A percentile compares a stretch with the other conserved stretches of the same genome.
Conservation (phyloP, 2,329 filamentous ascomycete genomes). For the Claviceps purpurea region DNA sequence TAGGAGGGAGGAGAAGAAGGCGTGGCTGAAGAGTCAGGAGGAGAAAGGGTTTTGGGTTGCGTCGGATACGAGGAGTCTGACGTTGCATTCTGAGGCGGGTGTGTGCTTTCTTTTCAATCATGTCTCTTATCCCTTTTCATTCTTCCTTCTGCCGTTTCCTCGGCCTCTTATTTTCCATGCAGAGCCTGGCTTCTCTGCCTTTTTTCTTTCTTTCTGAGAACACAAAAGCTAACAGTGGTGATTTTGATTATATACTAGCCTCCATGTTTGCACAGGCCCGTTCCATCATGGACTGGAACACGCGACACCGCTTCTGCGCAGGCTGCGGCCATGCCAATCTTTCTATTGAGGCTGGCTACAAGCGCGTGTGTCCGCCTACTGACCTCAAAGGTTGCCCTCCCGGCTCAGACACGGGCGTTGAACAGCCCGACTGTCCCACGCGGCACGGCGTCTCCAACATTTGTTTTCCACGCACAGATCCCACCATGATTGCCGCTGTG, state of each 20-base stretch:
- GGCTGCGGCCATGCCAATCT: conserved; percentile 76
- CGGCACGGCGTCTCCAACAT: conserved; percentile 81
- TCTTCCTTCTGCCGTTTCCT: neutral
- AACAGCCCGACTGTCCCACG: conserved; percentile 51
- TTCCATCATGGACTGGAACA: conserved; percentile 87
- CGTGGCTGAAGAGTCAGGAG: conserved; percentile 28
- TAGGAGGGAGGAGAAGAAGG: conserved; percentile 46
- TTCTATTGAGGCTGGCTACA: conserved; percentile 65
- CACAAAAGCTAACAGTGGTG: neutral
- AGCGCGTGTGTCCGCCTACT: conserved; percentile 62
- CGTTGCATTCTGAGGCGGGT: conserved; percentile 49
- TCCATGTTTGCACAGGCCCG: conserved; percentile 84
- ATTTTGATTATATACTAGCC: conserved; percentile 34
- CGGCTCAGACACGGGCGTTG: conserved; percentile 8
- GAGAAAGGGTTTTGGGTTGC: conserved; percentile 51
- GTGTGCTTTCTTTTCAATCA: conserved; percentile 12
- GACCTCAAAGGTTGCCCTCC: conserved; percentile 38
- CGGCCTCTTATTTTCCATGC: neutral
- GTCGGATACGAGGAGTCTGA: conserved; percentile 49
- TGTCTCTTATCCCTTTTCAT: neutral
- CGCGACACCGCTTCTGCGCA: conserved; percentile 80
- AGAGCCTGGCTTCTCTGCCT: neutral
- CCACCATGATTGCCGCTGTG: conserved; percentile 89
- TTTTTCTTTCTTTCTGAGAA: neutral
- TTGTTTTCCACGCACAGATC: conserved; percentile 82